A percentile compares a stretch with the other conserved stretches of the same genome.
Evolutionary conservation across 108 stramenopile species (phyloP).

Genomic region (Cylindrotheca closterium): DNA sequence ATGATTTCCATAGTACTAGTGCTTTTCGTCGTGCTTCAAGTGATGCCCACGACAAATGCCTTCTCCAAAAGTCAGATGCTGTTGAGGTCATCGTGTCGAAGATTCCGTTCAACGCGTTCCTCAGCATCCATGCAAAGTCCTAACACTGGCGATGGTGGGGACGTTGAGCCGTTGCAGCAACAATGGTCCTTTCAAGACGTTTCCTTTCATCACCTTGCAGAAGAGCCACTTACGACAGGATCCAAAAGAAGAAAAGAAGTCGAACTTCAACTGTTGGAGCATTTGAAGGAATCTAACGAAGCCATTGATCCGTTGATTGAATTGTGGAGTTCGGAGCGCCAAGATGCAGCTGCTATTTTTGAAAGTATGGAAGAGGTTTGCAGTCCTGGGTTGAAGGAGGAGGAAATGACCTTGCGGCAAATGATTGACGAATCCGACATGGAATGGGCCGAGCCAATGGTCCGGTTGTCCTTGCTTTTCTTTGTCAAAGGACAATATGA

Average conservation of each 20-base stretch:
- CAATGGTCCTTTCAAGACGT: no score
- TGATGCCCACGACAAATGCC: no score
- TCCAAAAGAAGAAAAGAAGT: not conserved
- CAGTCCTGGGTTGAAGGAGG: constrained; percentile 13
- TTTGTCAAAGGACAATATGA: constrained; percentile 14
- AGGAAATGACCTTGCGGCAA: constrained; percentile 10
- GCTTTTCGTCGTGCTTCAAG: no score
- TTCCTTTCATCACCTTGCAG: no score
- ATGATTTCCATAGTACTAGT: no score
- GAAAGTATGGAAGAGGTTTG: not conserved
- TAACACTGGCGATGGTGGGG: no score
- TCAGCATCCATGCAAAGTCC: no score
- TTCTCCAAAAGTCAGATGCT: no score
- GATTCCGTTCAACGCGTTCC: no score
- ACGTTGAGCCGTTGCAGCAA: no score
- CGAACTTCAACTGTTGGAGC: constrained; percentile 32
- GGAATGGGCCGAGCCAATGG: constrained; percentile 30
- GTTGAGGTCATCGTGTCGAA: no score
- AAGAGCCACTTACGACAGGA: not conserved
- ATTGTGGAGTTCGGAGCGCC: constrained; percentile 41
- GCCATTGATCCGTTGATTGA: constrained; percentile 30
- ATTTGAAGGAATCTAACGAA: constrained; percentile 27
- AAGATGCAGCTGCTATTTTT: constrained; percentile 5
- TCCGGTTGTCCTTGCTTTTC: constrained; percentile 27
- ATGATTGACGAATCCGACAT: constrained; percentile 23